Evolutionary conservation across 1,139 yeast species (phyloP).

Genomic region (Entelexis sorbosivorans): DNA sequence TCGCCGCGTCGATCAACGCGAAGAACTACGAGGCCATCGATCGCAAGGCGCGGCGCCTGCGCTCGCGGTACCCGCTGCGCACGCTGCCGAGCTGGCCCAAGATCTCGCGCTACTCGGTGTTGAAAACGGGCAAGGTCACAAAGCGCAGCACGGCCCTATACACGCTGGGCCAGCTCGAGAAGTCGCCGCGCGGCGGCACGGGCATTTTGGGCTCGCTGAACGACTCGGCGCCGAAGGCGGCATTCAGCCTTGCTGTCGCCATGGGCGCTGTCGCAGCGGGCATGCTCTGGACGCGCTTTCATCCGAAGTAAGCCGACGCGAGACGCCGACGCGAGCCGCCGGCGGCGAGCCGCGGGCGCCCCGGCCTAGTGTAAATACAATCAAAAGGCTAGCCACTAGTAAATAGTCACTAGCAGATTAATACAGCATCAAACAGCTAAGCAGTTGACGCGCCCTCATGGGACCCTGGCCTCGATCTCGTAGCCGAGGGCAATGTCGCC

Average conservation of each 20-base stretch:
- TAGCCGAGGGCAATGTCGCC: slow-evolving; percentile 71
- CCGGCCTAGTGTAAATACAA: too few species aligned
- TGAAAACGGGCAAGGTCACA: slow-evolving; percentile 18
- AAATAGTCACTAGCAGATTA: too few species aligned
- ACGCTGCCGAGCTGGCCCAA: slow-evolving; percentile 13
- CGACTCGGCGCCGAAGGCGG: slow-evolving; percentile 2
- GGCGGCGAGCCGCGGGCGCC: too few species aligned
- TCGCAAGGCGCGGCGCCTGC: slow-evolving; percentile 15
- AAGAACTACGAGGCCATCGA: slow-evolving; percentile 14
- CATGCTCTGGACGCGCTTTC: slow-evolving; percentile 14
- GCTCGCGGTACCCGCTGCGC: slow-evolving; percentile 16
- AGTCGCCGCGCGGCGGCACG: slow-evolving; percentile 7
- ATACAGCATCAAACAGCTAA: too few species aligned
- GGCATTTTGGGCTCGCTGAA: background rate
- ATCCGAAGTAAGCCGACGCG: background rate
- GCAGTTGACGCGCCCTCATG: too few species aligned
- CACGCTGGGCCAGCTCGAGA: slow-evolving; percentile 16
- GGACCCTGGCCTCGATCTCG: slow-evolving; percentile 40
- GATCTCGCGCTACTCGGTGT: slow-evolving; percentile 20
- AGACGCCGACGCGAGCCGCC: too few species aligned
- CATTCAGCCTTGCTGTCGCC: slow-evolving; percentile 15
- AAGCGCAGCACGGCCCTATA: slow-evolving; percentile 16
- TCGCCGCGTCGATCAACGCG: slow-evolving; percentile 23
- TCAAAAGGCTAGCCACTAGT: too few species aligned
- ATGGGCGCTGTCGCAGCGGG: slow-evolving; percentile 19